A percentile compares a stretch with the other conserved stretches of the same genome.
Evolutionary conservation across 2,329 filamentous ascomycete genomes (phyloP).

Genomic region (Xylaria digitata): DNA sequence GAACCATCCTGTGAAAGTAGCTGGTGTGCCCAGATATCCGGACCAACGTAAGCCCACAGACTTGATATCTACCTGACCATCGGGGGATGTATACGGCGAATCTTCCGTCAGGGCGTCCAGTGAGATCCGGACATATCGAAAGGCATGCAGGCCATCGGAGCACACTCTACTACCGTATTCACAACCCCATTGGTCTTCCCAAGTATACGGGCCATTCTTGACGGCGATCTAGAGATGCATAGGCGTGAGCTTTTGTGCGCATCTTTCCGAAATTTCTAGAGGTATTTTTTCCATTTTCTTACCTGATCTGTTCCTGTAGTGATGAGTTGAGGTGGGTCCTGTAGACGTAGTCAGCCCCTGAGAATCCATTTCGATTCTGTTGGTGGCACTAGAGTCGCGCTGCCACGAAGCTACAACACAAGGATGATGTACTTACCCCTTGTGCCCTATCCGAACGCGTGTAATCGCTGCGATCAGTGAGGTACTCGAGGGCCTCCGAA

Average conservation of each 20-base stretch:
- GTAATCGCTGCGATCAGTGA: slow-evolving; percentile 60
- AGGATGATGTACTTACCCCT: slow-evolving; percentile 36
- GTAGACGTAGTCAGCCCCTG: slow-evolving; percentile 3
- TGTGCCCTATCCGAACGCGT: slow-evolving; percentile 59
- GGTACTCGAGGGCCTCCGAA: slow-evolving; percentile 60
- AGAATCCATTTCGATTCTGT: not conserved
- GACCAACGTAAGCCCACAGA: slow-evolving; percentile 57
- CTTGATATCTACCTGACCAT: slow-evolving; percentile 58
- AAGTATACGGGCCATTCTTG: slow-evolving; percentile 54
- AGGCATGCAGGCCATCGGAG: slow-evolving; percentile 64
- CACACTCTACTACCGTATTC: slow-evolving; percentile 58
- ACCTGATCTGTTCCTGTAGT: slow-evolving; percentile 62
- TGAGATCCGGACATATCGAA: slow-evolving; percentile 62
- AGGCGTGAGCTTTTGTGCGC: not conserved
- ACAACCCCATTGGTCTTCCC: slow-evolving; percentile 60
- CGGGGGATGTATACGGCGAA: slow-evolving; percentile 56
- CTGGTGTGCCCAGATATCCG: slow-evolving; percentile 59
- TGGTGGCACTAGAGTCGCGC: not conserved
- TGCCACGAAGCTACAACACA: not conserved
- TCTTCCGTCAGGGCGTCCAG: slow-evolving; percentile 58
- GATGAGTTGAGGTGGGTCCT: slow-evolving; percentile 50
- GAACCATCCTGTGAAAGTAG: slow-evolving; percentile 63
- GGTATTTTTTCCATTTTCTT: slow-evolving; percentile 22
- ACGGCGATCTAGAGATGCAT: slow-evolving; percentile 57
- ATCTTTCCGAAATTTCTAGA: not conserved